These are phyloP conservation scores for Fusarium drepaniforme DNA, from an alignment of 2,329 filamentous ascomycete genomes.

Conservation along the genomic window DNA sequence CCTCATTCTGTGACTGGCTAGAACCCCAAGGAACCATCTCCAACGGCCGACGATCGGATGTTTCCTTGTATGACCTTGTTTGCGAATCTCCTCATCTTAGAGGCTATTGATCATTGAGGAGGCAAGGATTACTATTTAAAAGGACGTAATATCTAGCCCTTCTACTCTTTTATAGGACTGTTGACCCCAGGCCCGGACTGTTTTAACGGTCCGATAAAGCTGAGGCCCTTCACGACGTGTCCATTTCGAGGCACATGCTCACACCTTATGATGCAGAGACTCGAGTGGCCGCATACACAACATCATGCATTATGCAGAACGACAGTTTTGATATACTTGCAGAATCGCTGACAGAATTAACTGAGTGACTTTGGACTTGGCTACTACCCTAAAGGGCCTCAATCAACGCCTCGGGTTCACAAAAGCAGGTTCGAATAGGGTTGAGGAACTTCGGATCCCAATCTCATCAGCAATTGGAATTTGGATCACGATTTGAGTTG, in stretches of 20 bases:
- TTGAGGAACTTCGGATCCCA: too few relatives aligned
- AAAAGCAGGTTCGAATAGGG: too few relatives aligned
- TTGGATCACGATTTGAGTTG: too few relatives aligned
- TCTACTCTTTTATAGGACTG: not conserved
- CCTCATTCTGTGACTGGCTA: constrained; percentile 4
- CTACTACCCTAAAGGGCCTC: not conserved
- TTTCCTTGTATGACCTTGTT: not conserved
- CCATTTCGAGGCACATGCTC: not conserved
- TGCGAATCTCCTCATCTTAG: not conserved
- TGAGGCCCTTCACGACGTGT: not conserved
- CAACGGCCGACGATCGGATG: constrained; percentile 5
- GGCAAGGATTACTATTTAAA: not conserved
- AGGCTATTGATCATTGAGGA: not conserved
- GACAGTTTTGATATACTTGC: not conserved
- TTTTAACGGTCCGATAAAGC: not conserved
- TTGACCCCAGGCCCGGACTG: not conserved
- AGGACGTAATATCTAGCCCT: not conserved
- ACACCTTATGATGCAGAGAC: not conserved
- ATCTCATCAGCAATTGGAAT: too few relatives aligned
- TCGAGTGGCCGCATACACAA: not conserved
- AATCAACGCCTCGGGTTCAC: too few relatives aligned
- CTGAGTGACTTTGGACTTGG: not conserved
- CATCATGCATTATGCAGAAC: not conserved
- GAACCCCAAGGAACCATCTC: not conserved
- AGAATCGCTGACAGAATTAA: not conserved